These are phyloP conservation scores for Clarkia xantiana DNA, from an alignment of 345 rosid species.

Conservation along the genomic window DNA sequence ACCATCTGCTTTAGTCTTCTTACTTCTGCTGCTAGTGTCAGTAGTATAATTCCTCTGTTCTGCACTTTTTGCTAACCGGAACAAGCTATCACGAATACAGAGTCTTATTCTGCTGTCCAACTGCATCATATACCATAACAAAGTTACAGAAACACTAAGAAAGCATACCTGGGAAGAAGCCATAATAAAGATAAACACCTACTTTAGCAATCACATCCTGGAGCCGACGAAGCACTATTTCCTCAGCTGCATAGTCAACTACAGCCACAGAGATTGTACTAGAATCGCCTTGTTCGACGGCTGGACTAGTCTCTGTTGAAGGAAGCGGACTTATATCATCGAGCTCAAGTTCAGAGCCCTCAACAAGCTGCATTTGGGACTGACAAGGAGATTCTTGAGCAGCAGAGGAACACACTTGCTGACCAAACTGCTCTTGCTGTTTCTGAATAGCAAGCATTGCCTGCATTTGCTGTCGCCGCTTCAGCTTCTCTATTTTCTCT, in stretches of 20 bases:
- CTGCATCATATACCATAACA: slow-evolving; percentile 19
- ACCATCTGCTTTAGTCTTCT: slow-evolving; percentile 20
- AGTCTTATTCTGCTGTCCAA: slow-evolving; percentile 58
- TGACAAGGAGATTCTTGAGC: slow-evolving; percentile 27
- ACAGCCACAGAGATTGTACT: slow-evolving; percentile 25
- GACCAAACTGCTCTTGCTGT: slow-evolving; percentile 60
- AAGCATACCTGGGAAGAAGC: slow-evolving; percentile 13
- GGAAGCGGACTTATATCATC: slow-evolving; percentile 32
- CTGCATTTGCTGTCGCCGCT: slow-evolving; percentile 91
- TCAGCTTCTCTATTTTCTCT: slow-evolving; percentile 83
- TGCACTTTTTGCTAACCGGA: slow-evolving; percentile 88
- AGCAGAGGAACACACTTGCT: slow-evolving; percentile 28
- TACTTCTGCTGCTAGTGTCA: slow-evolving; percentile 40
- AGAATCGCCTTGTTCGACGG: slow-evolving; percentile 46
- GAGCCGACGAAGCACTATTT: slow-evolving; percentile 42
- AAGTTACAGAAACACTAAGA: slow-evolving; percentile 6
- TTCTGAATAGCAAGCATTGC: slow-evolving; percentile 92
- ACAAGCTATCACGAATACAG: slow-evolving; percentile 86
- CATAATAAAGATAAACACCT: slow-evolving; percentile 7
- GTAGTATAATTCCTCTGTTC: slow-evolving; percentile 48
- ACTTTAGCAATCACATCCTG: slow-evolving; percentile 76
- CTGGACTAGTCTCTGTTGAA: slow-evolving; percentile 39
- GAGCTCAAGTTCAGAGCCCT: slow-evolving; percentile 27
- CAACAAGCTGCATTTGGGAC: slow-evolving; percentile 30
- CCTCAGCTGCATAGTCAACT: slow-evolving; percentile 38